Percentiles rank a stretch among this genome's conserved stretches.
Conservation (phyloP, 2,329 filamentous ascomycete species). For the Trichothecium sympodiale region DNA sequence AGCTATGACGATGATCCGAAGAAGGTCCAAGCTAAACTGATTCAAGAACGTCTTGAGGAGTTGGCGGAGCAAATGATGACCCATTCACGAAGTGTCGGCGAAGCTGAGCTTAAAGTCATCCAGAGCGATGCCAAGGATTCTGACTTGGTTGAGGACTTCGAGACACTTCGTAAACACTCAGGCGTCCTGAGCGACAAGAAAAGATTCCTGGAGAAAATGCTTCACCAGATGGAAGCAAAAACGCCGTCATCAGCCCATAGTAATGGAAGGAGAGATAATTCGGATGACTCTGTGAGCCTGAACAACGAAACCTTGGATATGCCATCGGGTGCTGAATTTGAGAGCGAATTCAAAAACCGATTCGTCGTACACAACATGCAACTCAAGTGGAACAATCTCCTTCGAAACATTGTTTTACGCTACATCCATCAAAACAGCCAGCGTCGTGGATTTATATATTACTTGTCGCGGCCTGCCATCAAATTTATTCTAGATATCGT, state of each 20-base stretch:
- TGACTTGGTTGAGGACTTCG: constrained; percentile 45
- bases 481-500: constrained; percentile 98
- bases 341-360: constrained; percentile 93
- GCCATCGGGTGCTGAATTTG: constrained; percentile 66
- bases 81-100: constrained; percentile 61
- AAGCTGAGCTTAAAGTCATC: constrained; percentile 60
- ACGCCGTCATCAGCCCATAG: constrained; percentile 10
- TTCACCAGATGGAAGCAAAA: constrained; percentile 34
- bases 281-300: constrained; percentile 32
- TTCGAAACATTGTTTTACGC: constrained; percentile 90
- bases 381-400: constrained; percentile 94
- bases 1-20: constrained; percentile 81
- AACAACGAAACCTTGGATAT: constrained; percentile 53
- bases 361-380: constrained; percentile 98
- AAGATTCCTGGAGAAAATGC: constrained; percentile 46
- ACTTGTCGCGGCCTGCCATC: constrained; percentile 87
- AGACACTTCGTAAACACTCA: constrained; percentile 46
- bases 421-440: constrained; percentile 98
- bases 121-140: constrained; percentile 37
- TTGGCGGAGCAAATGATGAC: constrained; percentile 67
- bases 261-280: constrained; percentile 4
- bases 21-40: constrained; percentile 75
- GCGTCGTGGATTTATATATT: constrained; percentile 91
- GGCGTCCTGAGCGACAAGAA: constrained; percentile 46
- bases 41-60: constrained; percentile 68